phyloP scores from a whole-genome alignment of 352 stramenopile species.

The Phytophthora foliorum region DNA sequence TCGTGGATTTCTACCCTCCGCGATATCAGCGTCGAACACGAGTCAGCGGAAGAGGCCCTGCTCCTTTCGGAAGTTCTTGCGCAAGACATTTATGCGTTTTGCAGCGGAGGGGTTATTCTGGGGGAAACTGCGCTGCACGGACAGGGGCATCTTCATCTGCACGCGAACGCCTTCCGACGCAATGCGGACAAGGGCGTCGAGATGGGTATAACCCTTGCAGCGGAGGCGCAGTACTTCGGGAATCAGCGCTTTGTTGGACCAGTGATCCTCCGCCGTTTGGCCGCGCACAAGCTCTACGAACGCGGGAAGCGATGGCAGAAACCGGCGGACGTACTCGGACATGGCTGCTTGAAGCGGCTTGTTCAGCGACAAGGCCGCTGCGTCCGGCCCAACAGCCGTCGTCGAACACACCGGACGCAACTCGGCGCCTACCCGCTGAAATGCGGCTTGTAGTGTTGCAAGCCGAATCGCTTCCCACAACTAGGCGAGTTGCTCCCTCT shows the following conservation, averaged over 20 bases:
- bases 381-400: too few species aligned
- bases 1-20: too few species aligned
- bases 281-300: slow-evolving; percentile 10
- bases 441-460: too few species aligned
- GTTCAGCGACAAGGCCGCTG: too few species aligned
- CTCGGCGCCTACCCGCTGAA: too few species aligned
- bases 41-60: slow-evolving; percentile 3
- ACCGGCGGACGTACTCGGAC: not conserved
- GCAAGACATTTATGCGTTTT: not conserved
- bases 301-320: not conserved
- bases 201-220: not conserved
- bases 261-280: not conserved
- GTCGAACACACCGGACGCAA: too few species aligned
- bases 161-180: too few species aligned
- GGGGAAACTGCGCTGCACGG: not conserved
- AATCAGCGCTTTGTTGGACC: slow-evolving; percentile 5
- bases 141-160: not conserved
- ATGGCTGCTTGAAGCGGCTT: not conserved
- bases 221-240: not conserved
- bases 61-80: slow-evolving; percentile 16
- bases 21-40: slow-evolving; percentile 10
- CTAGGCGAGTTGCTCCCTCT: too few species aligned
- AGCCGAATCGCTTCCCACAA: too few species aligned
- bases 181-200: too few species aligned
- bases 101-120: not conserved